Evolutionary conservation across 2,329 filamentous ascomycete species (phyloP), one percentile per base, ranked within the genome.

Genomic region (Exophiala phaeomuriformis): DNA sequence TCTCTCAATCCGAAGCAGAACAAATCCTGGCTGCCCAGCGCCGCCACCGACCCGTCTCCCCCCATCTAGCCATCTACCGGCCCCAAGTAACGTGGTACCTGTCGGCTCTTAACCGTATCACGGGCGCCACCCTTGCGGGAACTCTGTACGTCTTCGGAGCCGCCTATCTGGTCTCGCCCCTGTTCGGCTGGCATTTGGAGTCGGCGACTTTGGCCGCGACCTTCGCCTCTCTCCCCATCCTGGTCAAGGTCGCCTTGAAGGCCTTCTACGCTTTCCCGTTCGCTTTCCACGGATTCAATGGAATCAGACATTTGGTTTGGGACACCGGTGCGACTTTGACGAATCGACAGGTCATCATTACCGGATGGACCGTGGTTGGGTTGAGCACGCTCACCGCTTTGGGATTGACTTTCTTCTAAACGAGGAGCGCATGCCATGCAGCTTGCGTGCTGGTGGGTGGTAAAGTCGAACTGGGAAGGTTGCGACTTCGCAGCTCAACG

Each of bases 61-160:
- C 90, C 51, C 90, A 96, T 69, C 81, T 96, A 59, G 70, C 74
- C 66, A 90, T 94, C 80, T 96, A 96, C 83, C 80, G 82, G 70
- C 81, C 85, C 56, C 83, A 88, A 71, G 86, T 96, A 74, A 93
- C 88, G 64, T 95, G 84, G 85, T 84, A 88, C 71, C 78, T 79
- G 63, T 84, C 83, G 64, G 82, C 77, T 53, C 78, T 88, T 72
- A 87, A 90, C 76, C 89, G 90, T 66, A 82, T 95, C 74, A 91
- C 88, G n/a, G 90, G 88, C 65, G 73, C 78, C 67, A 71, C 78
- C 56, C 78, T 94, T 62, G 84, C 83, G 56, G 87, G 85, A 60
- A 72, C 76, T 47, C 78, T 95, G 59, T 96, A 96, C 79, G 71
- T 82, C 68, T 95, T 88, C 76, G 83, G 86, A 59, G 72, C 83